Evolutionary conservation across 176 grass and related monocot genomes (phyloP).

Genomic region (Oryza meridionalis): DNA sequence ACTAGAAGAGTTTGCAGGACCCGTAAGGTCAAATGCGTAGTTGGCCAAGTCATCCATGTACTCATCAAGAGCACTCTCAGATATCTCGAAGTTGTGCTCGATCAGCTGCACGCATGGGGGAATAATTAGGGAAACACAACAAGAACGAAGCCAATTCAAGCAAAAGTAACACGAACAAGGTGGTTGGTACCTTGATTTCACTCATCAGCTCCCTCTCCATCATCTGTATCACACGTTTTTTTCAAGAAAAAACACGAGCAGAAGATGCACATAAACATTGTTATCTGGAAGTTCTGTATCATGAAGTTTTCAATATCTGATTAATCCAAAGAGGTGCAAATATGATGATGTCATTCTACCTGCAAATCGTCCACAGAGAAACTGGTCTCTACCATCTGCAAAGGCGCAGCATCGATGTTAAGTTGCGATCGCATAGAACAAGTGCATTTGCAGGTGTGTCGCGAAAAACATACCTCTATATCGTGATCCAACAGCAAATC

Average conservation of each 20-base stretch:
- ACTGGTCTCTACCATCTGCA: slow-evolving; percentile 34
- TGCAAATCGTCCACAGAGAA: slow-evolving; percentile 11
- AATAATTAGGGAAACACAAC: not conserved
- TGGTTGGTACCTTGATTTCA: not conserved
- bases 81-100: not conserved
- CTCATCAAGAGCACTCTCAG: not conserved
- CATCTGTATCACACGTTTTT: slow-evolving; percentile 12
- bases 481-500: slow-evolving; percentile 37
- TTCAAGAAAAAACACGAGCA: not conserved
- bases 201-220: slow-evolving; percentile 47
- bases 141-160: not conserved
- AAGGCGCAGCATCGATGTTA: slow-evolving; percentile 1
- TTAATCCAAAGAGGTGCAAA: not conserved
- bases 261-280: no score
- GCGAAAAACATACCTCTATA: slow-evolving; percentile 38
- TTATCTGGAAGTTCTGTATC: not conserved
- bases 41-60: not conserved
- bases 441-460: not conserved
- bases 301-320: not conserved
- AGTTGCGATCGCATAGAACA: slow-evolving; percentile 7
- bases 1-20: not conserved
- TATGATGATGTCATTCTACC: slow-evolving; percentile 11
- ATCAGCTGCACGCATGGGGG: not conserved
- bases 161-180: not conserved
- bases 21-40: not conserved